phyloP scores from a whole-genome alignment of 495 filamentous ascomycete species.

The Cercophora sp. region DNA sequence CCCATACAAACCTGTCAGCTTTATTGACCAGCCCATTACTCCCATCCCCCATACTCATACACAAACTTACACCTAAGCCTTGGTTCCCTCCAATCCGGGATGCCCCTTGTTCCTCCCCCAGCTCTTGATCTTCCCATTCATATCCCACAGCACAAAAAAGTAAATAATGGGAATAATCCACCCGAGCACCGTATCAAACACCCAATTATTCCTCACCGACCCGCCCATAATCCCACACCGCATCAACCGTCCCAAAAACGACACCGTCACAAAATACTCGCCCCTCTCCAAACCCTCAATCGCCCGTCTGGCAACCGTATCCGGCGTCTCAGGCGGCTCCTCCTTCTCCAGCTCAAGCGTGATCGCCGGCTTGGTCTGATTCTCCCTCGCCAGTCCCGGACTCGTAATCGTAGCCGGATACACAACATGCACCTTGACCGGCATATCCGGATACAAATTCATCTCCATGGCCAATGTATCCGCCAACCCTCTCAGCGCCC shows the following conservation, averaged over 20 bases:
- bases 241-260: conserved; percentile 65
- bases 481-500: conserved; percentile 75
- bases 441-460: conserved; percentile 65
- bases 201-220: conserved; percentile 52
- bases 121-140: conserved; percentile 57
- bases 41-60: not conserved
- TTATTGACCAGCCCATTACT: not conserved
- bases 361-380: conserved; percentile 73
- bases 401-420: conserved; percentile 79
- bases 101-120: conserved; percentile 58
- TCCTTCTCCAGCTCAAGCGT: conserved; percentile 77
- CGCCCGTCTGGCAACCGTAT: conserved; percentile 67
- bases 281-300: conserved; percentile 75
- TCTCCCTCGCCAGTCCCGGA: conserved; percentile 74
- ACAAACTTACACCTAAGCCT: conserved; percentile 11
- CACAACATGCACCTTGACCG: conserved; percentile 74
- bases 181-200: conserved; percentile 58
- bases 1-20: not conserved
- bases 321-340: conserved; percentile 74
- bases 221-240: conserved; percentile 56
- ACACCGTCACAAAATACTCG: conserved; percentile 70
- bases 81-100: conserved; percentile 35
- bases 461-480: conserved; percentile 83
- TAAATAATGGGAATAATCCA: conserved; percentile 56
- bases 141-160: conserved; percentile 54